phyloP scores from a whole-genome alignment of 2,329 filamentous ascomycete species.

The Colletotrichum musae region DNA sequence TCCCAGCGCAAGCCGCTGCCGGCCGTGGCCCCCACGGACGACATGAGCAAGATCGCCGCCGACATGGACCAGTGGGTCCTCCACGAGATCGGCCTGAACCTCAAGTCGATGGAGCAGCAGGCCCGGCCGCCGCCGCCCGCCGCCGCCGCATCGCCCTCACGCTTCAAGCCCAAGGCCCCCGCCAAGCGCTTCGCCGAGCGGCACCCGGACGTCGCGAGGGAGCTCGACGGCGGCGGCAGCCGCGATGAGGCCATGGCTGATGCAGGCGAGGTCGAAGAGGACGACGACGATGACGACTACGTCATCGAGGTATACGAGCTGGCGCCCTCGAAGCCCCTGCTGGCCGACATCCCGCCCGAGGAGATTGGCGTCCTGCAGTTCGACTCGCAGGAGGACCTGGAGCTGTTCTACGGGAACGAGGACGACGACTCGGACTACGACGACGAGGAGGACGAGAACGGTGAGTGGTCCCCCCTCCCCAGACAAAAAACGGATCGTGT shows the following conservation, averaged over 20 bases:
- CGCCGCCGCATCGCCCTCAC: slow-evolving; percentile 46
- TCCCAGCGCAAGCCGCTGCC: slow-evolving; percentile 43
- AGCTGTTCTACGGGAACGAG: slow-evolving; percentile 72
- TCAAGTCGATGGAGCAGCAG: slow-evolving; percentile 63
- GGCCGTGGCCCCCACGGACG: slow-evolving; percentile 53
- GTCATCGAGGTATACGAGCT: slow-evolving; percentile 76
- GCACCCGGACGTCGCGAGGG: slow-evolving; percentile 59
- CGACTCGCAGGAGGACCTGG: slow-evolving; percentile 70
- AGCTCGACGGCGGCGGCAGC: slow-evolving; percentile 43
- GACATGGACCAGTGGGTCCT: slow-evolving; percentile 74
- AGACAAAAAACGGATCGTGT: background rate
- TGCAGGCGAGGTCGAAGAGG: slow-evolving; percentile 58
- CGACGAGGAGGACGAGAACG: slow-evolving; percentile 77
- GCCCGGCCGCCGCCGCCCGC: slow-evolving; percentile 9
- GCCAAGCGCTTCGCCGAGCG: slow-evolving; percentile 69
- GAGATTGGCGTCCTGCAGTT: slow-evolving; percentile 71
- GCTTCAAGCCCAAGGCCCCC: slow-evolving; percentile 70
- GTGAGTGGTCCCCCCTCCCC: slow-evolving; percentile 53
- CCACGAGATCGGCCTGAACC: slow-evolving; percentile 68
- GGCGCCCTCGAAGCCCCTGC: slow-evolving; percentile 67
- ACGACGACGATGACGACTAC: slow-evolving; percentile 67
- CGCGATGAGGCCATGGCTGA: slow-evolving; percentile 55
- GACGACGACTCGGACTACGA: slow-evolving; percentile 75
- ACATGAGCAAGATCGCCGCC: slow-evolving; percentile 65
- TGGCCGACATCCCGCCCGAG: slow-evolving; percentile 61